A percentile compares a stretch with the other conserved stretches of the same genome.
Evolutionary conservation across 2,329 filamentous ascomycete genomes (phyloP).

Genomic region (Coniella lustricola): DNA sequence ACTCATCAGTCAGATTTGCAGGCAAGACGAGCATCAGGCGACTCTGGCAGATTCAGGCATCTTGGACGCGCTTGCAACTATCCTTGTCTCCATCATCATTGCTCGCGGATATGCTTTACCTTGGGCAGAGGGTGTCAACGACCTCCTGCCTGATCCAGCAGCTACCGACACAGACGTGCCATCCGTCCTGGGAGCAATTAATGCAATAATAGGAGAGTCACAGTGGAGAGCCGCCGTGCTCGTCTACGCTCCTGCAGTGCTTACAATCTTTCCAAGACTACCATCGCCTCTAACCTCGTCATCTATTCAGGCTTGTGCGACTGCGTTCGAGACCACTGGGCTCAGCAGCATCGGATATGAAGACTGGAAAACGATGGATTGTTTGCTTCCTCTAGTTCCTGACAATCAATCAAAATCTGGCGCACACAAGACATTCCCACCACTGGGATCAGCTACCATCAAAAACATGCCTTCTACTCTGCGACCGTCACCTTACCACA

Average conservation of each 20-base stretch:
- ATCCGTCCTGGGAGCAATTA: slow-evolving; percentile 69
- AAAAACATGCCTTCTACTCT: slow-evolving; percentile 29
- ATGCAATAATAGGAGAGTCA: slow-evolving; percentile 70
- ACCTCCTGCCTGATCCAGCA: slow-evolving; percentile 55
- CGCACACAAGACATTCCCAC: slow-evolving; percentile 43
- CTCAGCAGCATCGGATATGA: slow-evolving; percentile 37
- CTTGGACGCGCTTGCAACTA: slow-evolving; percentile 69
- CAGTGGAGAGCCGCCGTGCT: slow-evolving; percentile 69
- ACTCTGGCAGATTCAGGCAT: slow-evolving; percentile 66
- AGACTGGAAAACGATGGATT: slow-evolving; percentile 54
- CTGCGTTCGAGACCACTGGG: slow-evolving; percentile 45
- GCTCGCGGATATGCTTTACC: slow-evolving; percentile 63
- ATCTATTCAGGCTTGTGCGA: slow-evolving; percentile 43
- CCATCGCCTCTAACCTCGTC: slow-evolving; percentile 43
- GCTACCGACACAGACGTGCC: slow-evolving; percentile 53
- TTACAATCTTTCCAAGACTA: slow-evolving; percentile 59
- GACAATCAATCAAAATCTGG: slow-evolving; percentile 29
- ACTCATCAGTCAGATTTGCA: slow-evolving; percentile 55
- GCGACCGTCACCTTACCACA: slow-evolving; percentile 6
- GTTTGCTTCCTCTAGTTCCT: slow-evolving; percentile 52
- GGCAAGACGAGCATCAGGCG: slow-evolving; percentile 62
- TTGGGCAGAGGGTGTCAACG: slow-evolving; percentile 46
- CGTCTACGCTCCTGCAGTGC: slow-evolving; percentile 59
- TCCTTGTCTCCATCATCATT: slow-evolving; percentile 64
- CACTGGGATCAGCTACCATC: slow-evolving; percentile 37